phyloP scores from a whole-genome alignment of 345 rosid genomes.

The Pistacia atlantica region DNA sequence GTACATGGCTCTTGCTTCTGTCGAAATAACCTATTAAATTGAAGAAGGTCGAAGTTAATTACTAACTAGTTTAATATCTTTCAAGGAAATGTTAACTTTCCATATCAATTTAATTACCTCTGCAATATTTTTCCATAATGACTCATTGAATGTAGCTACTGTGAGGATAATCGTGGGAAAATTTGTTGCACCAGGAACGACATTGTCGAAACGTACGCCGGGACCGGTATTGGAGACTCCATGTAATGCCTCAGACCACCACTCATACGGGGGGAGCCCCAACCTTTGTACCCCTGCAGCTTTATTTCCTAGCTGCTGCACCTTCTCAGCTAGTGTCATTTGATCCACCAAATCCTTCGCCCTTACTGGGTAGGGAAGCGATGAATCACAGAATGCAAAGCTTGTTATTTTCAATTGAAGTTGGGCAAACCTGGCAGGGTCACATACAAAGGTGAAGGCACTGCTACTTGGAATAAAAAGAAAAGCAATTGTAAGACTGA shows the following conservation, averaged over 20 bases:
- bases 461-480: neutral
- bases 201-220: no score
- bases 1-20: conserved; percentile 55
- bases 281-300: conserved; percentile 31
- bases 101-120: no score
- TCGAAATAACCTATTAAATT: conserved; percentile 38
- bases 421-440: conserved; percentile 5
- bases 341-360: conserved; percentile 37
- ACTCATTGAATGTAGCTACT: no score
- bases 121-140: no score
- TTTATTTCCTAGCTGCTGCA: conserved; percentile 26
- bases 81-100: no score
- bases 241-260: conserved; percentile 26
- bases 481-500: neutral
- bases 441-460: conserved; percentile 30
- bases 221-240: no score
- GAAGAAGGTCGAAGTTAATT: neutral
- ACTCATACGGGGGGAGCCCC: conserved; percentile 42
- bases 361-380: conserved; percentile 13
- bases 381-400: neutral
- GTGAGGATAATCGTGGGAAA: no score
- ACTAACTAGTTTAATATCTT: no score
- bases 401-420: conserved; percentile 24
- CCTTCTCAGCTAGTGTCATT: conserved; percentile 39
- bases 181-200: no score